These are phyloP conservation scores for Mycena polygramma DNA, from an alignment of 768 basidiomycete species.

Conservation along the genomic window DNA sequence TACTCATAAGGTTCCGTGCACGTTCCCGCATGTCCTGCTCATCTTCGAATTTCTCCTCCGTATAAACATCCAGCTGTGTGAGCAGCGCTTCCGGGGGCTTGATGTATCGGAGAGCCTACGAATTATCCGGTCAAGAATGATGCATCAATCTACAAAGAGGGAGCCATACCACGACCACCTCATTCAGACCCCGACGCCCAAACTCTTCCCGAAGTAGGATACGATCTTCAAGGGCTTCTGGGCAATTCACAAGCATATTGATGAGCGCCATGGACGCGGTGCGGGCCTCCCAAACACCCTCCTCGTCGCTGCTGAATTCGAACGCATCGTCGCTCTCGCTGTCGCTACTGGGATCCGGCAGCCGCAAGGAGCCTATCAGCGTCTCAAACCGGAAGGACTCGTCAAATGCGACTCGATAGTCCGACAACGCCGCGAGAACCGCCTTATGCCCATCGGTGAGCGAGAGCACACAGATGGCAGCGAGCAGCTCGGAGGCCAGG, in stretches of 20 bases:
- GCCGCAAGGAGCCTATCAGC: conserved; percentile 72
- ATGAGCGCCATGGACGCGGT: conserved; percentile 81
- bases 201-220: conserved; percentile 88
- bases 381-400: conserved; percentile 87
- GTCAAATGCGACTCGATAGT: conserved; percentile 77
- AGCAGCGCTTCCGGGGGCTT: conserved; percentile 83
- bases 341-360: conserved; percentile 58
- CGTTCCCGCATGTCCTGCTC: conserved; percentile 86
- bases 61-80: conserved; percentile 85
- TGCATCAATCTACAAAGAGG: neutral
- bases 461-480: conserved; percentile 86
- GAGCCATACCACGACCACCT: conserved; percentile 81
- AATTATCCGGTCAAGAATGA: conserved; percentile 2
- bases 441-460: conserved; percentile 68
- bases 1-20: conserved; percentile 51
- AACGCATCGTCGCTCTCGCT: conserved; percentile 45
- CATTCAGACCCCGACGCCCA: conserved; percentile 83
- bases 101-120: conserved; percentile 79
- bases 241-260: conserved; percentile 83
- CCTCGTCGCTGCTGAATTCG: conserved; percentile 65
- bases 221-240: conserved; percentile 83
- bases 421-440: conserved; percentile 84
- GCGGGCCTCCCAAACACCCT: conserved; percentile 86
- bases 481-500: conserved; percentile 81
- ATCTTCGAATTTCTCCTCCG: conserved; percentile 92